phyloP scores from a whole-genome alignment of 2,329 filamentous ascomycete species.

The Paraconiothyrium brasiliense region DNA sequence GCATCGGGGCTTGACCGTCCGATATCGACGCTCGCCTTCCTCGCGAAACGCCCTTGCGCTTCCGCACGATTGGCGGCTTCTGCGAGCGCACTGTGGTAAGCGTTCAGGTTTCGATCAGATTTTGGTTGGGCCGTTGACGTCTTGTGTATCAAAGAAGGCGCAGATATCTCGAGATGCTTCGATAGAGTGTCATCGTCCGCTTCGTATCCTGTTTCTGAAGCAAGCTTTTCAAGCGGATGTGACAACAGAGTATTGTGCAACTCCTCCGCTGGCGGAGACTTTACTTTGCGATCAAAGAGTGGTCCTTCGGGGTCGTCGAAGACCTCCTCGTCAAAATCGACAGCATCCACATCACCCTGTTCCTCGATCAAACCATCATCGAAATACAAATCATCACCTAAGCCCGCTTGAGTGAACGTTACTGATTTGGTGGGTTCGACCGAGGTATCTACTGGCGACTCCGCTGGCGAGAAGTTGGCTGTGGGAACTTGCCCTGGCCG shows the following conservation, averaged over 20 bases:
- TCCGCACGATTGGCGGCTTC: slow-evolving; percentile 81
- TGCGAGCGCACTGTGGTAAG: slow-evolving; percentile 85
- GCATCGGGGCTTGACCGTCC: slow-evolving; percentile 40
- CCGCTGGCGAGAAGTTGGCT: slow-evolving; percentile 20
- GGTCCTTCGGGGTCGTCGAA: slow-evolving; percentile 67
- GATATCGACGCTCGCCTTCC: slow-evolving; percentile 61
- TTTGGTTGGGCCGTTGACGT: slow-evolving; percentile 45
- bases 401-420: slow-evolving; percentile 23
- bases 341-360: slow-evolving; percentile 60
- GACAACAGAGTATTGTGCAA: slow-evolving; percentile 24
- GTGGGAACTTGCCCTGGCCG: slow-evolving; percentile 18
- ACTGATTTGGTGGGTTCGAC: slow-evolving; percentile 18
- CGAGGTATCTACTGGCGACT: slow-evolving; percentile 19
- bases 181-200: slow-evolving; percentile 44
- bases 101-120: slow-evolving; percentile 64
- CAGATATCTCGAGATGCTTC: slow-evolving; percentile 36
- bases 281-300: slow-evolving; percentile 60
- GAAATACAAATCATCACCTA: slow-evolving; percentile 71
- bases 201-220: slow-evolving; percentile 42
- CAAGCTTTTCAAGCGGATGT: slow-evolving; percentile 25
- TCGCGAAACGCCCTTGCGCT: slow-evolving; percentile 77
- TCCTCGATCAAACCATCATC: slow-evolving; percentile 69
- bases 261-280: slow-evolving; percentile 31
- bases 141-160: slow-evolving; percentile 64
- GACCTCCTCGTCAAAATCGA: slow-evolving; percentile 75